Evolutionary conservation across 2,329 filamentous ascomycete species (phyloP).

Genomic region (Fusarium torreyae): DNA sequence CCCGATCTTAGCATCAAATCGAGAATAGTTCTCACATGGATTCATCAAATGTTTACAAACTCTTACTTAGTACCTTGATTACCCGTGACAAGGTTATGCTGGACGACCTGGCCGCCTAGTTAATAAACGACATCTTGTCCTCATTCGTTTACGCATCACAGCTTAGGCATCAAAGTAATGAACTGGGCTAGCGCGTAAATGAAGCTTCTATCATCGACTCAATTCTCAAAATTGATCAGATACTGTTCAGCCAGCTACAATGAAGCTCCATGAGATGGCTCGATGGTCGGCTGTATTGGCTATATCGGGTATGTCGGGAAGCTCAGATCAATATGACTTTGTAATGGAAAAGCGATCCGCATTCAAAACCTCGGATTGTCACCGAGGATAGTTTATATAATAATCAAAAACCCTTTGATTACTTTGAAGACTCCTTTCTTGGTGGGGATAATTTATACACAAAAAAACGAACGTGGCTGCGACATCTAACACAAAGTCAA

Average conservation of each 20-base stretch:
- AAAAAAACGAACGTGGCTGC: neutral
- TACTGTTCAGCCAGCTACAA: too few relatives aligned
- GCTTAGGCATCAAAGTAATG: too few relatives aligned
- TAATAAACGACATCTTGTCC: neutral
- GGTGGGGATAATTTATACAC: too few relatives aligned
- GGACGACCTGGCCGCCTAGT: too few relatives aligned
- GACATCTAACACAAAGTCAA: neutral
- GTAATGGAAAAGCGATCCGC: neutral
- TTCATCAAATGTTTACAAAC: neutral
- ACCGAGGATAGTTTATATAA: neutral
- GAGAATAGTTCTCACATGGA: neutral
- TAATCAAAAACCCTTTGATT: too few relatives aligned
- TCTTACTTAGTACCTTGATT: neutral
- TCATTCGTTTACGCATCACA: neutral
- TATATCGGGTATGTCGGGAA: constrained; percentile 32
- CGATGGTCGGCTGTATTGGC: constrained; percentile 12
- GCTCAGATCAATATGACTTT: neutral
- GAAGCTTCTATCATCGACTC: too few relatives aligned
- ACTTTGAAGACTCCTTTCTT: too few relatives aligned
- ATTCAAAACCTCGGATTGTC: constrained; percentile 10
- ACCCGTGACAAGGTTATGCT: too few relatives aligned
- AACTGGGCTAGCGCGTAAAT: too few relatives aligned
- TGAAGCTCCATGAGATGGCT: neutral
- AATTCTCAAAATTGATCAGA: too few relatives aligned
- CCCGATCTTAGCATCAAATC: neutral